These are phyloP conservation scores for Hypoxylon sp. DNA, from an alignment of 2,329 filamentous ascomycete species.

Conservation along the genomic window DNA sequence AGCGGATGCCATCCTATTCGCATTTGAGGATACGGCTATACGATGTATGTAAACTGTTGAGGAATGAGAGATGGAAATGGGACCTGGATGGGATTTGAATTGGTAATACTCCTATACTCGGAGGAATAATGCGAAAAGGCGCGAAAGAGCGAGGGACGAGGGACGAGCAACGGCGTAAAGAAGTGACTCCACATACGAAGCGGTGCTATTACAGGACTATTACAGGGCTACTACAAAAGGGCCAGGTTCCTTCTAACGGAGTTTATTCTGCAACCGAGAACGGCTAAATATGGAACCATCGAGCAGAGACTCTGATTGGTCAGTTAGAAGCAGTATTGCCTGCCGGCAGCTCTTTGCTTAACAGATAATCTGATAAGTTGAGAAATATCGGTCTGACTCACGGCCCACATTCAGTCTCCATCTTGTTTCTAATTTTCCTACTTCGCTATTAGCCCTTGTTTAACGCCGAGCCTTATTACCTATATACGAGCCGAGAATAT, in stretches of 20 bases:
- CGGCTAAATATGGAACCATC: slow-evolving; percentile 34
- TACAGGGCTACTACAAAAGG: background rate
- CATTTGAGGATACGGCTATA: background rate
- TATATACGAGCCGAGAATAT: background rate
- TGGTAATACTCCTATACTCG: slow-evolving; percentile 41
- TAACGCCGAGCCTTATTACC: slow-evolving; percentile 2
- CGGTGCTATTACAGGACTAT: no score
- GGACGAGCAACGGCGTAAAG: background rate
- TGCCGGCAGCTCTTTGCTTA: slow-evolving; percentile 14
- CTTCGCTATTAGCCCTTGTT: background rate
- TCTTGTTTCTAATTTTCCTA: background rate
- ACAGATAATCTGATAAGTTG: slow-evolving; percentile 14
- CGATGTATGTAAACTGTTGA: slow-evolving; percentile 5
- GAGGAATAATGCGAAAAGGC: slow-evolving; percentile 31
- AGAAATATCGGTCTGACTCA: slow-evolving; percentile 6
- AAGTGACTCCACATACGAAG: background rate
- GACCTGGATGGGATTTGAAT: slow-evolving; percentile 14
- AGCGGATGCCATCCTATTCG: slow-evolving; percentile 4
- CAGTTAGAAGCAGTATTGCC: slow-evolving; percentile 13
- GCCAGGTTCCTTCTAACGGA: slow-evolving; percentile 21
- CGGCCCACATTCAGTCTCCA: background rate
- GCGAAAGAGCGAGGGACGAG: slow-evolving; percentile 38
- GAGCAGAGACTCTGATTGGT: slow-evolving; percentile 20
- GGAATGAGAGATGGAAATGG: background rate
- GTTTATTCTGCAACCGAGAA: slow-evolving; percentile 38